Conservation (phyloP, 1,284 basidiomycete genomes). For the Leccinum brunneo-olivaceum region DNA sequence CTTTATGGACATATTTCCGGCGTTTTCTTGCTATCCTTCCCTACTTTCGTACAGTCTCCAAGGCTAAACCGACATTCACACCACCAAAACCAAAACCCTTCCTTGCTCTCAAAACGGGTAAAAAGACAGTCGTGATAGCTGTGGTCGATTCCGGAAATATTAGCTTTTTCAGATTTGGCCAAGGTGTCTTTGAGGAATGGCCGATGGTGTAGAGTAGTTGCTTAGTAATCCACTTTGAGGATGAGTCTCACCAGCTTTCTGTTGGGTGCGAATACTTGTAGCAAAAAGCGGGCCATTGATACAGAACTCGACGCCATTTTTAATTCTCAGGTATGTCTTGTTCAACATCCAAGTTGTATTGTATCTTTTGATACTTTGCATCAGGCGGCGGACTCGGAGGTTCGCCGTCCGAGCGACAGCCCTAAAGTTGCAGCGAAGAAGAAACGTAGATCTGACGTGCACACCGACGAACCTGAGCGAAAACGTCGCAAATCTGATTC, state of each 20-base stretch:
- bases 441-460: conserved; percentile 18
- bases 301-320: conserved; percentile 26
- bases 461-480: conserved; percentile 13
- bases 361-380: background rate
- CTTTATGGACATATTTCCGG: background rate
- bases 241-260: conserved; percentile 29
- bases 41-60: conserved; percentile 14
- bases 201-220: conserved; percentile 38
- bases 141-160: conserved; percentile 87
- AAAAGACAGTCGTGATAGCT: conserved; percentile 80
- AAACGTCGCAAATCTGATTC: conserved; percentile 25
- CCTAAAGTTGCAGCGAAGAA: conserved; percentile 8
- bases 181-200: conserved; percentile 81
- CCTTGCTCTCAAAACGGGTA: conserved; percentile 75
- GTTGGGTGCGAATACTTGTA: conserved; percentile 16
- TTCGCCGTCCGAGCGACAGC: conserved; percentile 2
- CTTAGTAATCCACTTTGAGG: too few species aligned
- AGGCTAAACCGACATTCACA: conserved; percentile 31
- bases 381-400: conserved; percentile 14
- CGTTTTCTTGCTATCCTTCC: conserved; percentile 11
- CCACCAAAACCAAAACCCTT: conserved; percentile 58
- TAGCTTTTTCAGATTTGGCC: conserved; percentile 84
- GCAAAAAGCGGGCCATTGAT: conserved; percentile 21
- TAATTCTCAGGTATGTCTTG: conserved; percentile 14
- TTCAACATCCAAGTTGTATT: background rate